Evolutionary conservation across 352 stramenopile genomes (phyloP).

Genomic region (Thalassiosira delicatula): DNA sequence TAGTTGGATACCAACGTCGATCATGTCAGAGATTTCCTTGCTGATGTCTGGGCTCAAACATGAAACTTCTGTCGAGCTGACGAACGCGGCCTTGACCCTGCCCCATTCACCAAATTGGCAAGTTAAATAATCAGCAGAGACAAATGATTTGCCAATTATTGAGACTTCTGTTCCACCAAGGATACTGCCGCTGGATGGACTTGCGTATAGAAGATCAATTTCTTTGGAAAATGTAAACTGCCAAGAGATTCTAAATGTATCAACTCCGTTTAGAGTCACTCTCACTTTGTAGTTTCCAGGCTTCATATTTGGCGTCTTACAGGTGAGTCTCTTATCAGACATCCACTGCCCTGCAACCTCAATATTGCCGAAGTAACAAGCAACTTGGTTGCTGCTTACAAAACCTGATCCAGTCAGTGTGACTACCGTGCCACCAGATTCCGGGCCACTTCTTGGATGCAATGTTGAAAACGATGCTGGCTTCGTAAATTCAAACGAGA

Average conservation of each 20-base stretch:
- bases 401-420: conserved; percentile 60
- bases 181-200: conserved; percentile 60
- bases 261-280: conserved; percentile 76
- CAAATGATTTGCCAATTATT: conserved; percentile 87
- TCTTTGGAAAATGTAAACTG: conserved; percentile 84
- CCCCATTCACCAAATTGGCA: conserved; percentile 80
- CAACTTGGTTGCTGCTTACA: conserved; percentile 51
- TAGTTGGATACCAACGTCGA: conserved; percentile 49
- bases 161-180: conserved; percentile 84
- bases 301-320: conserved; percentile 51
- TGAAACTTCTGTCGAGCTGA: conserved; percentile 53
- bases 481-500: conserved; percentile 49
- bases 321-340: conserved; percentile 47
- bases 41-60: conserved; percentile 57
- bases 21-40: conserved; percentile 17
- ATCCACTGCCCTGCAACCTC: conserved; percentile 45
- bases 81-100: conserved; percentile 38
- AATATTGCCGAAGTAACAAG: conserved; percentile 62
- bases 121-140: conserved; percentile 78
- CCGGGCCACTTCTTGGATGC: conserved; percentile 44
- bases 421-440: conserved; percentile 56
- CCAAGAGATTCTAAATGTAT: conserved; percentile 86
- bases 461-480: conserved; percentile 47
- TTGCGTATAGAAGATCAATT: conserved; percentile 57
- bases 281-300: conserved; percentile 58